Percentiles rank a stretch among this genome's conserved stretches.
These are phyloP conservation scores for Teratosphaeria destructans DNA, from an alignment of 2,329 filamentous ascomycete genomes.

Conservation along the genomic window DNA sequence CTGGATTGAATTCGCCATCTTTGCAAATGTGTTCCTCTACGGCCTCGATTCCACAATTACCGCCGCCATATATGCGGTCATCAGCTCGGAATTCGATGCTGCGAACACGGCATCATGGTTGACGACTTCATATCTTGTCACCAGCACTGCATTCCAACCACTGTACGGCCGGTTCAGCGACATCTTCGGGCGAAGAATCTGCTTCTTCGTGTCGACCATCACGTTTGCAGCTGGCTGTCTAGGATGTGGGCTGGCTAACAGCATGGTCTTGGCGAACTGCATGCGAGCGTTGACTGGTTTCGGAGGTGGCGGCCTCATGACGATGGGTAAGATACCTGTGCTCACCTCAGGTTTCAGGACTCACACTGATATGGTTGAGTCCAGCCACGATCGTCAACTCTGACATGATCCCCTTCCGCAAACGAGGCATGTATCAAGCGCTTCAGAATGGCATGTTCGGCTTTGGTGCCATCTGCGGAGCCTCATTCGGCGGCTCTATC, in stretches of 20 bases:
- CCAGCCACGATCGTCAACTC: slow-evolving; percentile 39
- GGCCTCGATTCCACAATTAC: slow-evolving; percentile 13
- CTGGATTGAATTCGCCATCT: slow-evolving; percentile 13
- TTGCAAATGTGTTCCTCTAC: slow-evolving; percentile 14
- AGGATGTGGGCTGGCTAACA: slow-evolving; percentile 20
- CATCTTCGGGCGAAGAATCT: slow-evolving; percentile 32
- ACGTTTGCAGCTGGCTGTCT: slow-evolving; percentile 23
- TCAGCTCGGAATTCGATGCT: slow-evolving; percentile 16
- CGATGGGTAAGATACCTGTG: slow-evolving; percentile 14
- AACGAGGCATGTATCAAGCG: slow-evolving; percentile 50
- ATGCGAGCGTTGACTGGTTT: slow-evolving; percentile 23
- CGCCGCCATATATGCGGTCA: slow-evolving; percentile 11
- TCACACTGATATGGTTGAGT: not conserved
- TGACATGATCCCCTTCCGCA: slow-evolving; percentile 50
- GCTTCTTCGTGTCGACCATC: slow-evolving; percentile 16
- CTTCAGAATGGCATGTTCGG: slow-evolving; percentile 52
- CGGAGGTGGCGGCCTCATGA: slow-evolving; percentile 24
- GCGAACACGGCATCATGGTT: slow-evolving; percentile 43
- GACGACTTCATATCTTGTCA: slow-evolving; percentile 43
- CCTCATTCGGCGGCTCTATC: slow-evolving; percentile 35
- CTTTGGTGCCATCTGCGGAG: slow-evolving; percentile 50
- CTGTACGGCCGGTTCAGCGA: slow-evolving; percentile 44
- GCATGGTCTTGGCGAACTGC: slow-evolving; percentile 17
- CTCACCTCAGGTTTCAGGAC: slow-evolving; percentile 1
- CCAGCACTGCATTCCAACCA: slow-evolving; percentile 53